Evolutionary conservation across 1,139 yeast genomes (phyloP).

Genomic region (Kluyveromyces sp.): DNA sequence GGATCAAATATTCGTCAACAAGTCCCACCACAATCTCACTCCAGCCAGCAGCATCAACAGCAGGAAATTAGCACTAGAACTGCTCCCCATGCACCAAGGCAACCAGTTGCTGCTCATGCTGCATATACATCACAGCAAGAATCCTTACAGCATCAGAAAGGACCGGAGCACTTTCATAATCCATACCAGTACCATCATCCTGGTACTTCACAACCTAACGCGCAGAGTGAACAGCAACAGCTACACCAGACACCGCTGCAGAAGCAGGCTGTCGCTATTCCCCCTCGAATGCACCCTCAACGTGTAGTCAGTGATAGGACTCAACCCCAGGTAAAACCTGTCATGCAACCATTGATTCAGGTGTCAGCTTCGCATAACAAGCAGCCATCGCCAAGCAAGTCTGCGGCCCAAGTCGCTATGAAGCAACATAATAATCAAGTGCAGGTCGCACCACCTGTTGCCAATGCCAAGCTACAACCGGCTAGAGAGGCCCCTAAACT

Average conservation of each 20-base stretch:
- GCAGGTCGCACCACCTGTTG: slow-evolving; percentile 8
- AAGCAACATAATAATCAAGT: slow-evolving; percentile 16
- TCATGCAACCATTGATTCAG: background rate
- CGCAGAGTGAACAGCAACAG: slow-evolving; percentile 13
- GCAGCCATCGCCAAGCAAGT: slow-evolving; percentile 4
- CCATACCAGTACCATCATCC: slow-evolving; percentile 14
- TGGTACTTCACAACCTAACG: background rate
- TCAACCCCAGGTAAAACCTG: slow-evolving; percentile 15
- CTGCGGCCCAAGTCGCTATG: slow-evolving; percentile 22
- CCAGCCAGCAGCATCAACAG: slow-evolving; percentile 1
- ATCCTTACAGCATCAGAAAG: slow-evolving; percentile 1
- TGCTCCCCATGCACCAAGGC: slow-evolving; percentile 8
- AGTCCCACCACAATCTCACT: slow-evolving; percentile 9
- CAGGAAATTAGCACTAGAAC: slow-evolving; percentile 8
- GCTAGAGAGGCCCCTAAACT: slow-evolving; percentile 31
- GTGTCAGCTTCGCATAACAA: background rate
- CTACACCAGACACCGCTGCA: slow-evolving; percentile 25
- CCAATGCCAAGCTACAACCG: slow-evolving; percentile 24
- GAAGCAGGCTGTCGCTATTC: slow-evolving; percentile 24
- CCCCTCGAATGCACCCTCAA: slow-evolving; percentile 21
- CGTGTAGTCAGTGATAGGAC: slow-evolving; percentile 15
- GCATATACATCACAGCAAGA: background rate
- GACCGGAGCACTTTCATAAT: background rate
- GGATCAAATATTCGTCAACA: slow-evolving; percentile 5
- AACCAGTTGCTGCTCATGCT: background rate